phyloP scores from a whole-genome alignment of 768 basidiomycete genomes.

The Lactarius sp. region DNA sequence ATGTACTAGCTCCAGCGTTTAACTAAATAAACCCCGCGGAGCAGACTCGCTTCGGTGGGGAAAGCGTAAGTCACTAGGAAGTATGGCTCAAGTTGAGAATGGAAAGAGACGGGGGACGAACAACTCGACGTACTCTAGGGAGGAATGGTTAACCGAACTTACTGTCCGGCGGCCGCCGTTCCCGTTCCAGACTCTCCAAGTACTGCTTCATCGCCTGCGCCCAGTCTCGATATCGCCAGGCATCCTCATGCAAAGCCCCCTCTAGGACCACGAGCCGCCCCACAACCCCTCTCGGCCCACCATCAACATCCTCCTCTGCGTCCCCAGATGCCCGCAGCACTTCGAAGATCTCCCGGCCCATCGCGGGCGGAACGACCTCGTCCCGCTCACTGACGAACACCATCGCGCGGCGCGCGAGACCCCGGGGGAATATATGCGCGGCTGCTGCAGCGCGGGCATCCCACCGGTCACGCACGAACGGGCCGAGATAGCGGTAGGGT shows the following conservation, averaged over 20 bases:
- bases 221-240: conserved; percentile 34
- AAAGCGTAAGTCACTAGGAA: no score
- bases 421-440: conserved; percentile 12
- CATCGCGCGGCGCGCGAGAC: conserved; percentile 31
- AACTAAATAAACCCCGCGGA: no score
- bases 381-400: conserved; percentile 41
- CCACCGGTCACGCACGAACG: conserved; percentile 44
- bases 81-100: no score
- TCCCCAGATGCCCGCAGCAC: not conserved
- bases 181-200: conserved; percentile 13
- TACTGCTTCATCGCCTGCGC: conserved; percentile 29
- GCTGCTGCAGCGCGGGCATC: conserved; percentile 36
- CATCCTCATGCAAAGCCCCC: conserved; percentile 38
- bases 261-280: conserved; percentile 30
- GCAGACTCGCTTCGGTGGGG: no score
- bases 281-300: not conserved
- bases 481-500: conserved; percentile 46
- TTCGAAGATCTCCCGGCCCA: conserved; percentile 34
- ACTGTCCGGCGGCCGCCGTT: no score
- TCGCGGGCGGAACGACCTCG: conserved; percentile 41
- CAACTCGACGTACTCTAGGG: not conserved
- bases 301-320: not conserved
- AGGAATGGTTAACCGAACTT: no score
- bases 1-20: no score
- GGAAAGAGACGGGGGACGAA: not conserved